phyloP scores from a whole-genome alignment of 1,139 yeast species.

The Groenewaldozyma auringiensis region DNA sequence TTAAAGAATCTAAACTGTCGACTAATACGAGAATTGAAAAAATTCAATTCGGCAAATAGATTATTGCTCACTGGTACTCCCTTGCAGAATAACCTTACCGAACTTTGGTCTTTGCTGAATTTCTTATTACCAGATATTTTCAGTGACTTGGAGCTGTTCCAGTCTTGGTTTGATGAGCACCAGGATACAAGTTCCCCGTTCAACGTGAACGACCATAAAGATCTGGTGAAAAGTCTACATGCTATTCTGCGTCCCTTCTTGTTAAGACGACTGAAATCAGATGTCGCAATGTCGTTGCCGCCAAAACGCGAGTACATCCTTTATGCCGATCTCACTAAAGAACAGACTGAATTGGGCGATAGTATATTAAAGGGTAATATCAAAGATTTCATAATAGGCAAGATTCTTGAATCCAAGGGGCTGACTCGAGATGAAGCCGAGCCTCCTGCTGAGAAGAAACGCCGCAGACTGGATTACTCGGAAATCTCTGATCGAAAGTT shows the following conservation, averaged over 20 bases:
- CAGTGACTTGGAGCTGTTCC: conserved; percentile 79
- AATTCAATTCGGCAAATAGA: conserved; percentile 53
- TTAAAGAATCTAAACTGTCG: conserved; percentile 75
- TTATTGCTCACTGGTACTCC: conserved; percentile 89
- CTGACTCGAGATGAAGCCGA: background rate
- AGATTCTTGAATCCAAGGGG: conserved; percentile 29
- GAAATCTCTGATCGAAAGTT: conserved; percentile 9
- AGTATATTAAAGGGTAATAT: conserved; percentile 45
- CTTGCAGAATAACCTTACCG: conserved; percentile 78
- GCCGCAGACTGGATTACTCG: conserved; percentile 1
- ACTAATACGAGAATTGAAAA: conserved; percentile 62
- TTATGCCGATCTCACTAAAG: conserved; percentile 56
- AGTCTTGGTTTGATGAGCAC: conserved; percentile 86
- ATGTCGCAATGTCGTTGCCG: conserved; percentile 64
- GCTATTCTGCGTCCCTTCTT: conserved; percentile 83
- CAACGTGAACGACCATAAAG: conserved; percentile 55
- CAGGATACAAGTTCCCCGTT: conserved; percentile 34
- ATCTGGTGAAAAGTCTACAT: conserved; percentile 67
- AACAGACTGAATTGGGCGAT: conserved; percentile 59
- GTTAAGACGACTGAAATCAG: conserved; percentile 68
- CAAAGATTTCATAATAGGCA: conserved; percentile 27
- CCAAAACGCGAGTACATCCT: conserved; percentile 84
- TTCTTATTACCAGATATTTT: conserved; percentile 89
- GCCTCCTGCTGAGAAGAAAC: background rate
- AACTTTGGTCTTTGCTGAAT: conserved; percentile 83